Percentiles rank a stretch among this genome's conserved stretches.
phyloP scores from a whole-genome alignment of 768 basidiomycete genomes.

The Paxillus involutus region DNA sequence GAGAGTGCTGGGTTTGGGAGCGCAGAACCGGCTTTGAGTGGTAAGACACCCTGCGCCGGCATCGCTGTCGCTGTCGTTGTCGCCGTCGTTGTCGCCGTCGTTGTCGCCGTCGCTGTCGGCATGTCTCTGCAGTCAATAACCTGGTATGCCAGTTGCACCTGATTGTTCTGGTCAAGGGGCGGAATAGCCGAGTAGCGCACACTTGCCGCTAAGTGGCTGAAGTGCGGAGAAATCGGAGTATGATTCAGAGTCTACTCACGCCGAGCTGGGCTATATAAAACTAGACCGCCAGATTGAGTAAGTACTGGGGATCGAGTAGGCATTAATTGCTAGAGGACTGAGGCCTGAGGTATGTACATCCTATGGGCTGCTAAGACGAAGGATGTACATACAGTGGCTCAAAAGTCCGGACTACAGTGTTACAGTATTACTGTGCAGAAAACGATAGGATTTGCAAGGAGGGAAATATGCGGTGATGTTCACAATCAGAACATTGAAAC shows the following conservation, averaged over 20 bases:
- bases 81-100: constrained; percentile 49
- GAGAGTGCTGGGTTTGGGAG: constrained; percentile 4
- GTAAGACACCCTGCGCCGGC: constrained; percentile 25
- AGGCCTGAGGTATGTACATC: too few species aligned
- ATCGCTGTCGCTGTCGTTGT: constrained; percentile 34
- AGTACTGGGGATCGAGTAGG: too few species aligned
- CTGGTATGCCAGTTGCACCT: constrained; percentile 8
- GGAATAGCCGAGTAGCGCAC: neutral
- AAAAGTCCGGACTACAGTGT: too few species aligned
- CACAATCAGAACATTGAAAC: too few species aligned
- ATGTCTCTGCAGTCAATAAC: neutral
- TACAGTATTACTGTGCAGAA: too few species aligned
- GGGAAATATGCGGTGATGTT: too few species aligned
- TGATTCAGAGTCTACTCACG: neutral
- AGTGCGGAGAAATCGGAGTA: neutral
- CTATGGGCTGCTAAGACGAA: too few species aligned
- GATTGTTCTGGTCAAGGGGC: constrained; percentile 16
- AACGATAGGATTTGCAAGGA: too few species aligned
- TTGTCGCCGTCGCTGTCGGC: constrained; percentile 44
- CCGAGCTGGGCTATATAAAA: too few species aligned
- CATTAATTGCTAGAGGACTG: too few species aligned
- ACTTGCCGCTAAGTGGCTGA: neutral
- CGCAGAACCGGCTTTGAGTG: constrained; percentile 35
- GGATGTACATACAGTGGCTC: too few species aligned
- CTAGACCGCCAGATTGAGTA: too few species aligned